Base-by-base conservation (phyloP, 306 rosid genomes). In the Cucurbita maxima region DNA sequence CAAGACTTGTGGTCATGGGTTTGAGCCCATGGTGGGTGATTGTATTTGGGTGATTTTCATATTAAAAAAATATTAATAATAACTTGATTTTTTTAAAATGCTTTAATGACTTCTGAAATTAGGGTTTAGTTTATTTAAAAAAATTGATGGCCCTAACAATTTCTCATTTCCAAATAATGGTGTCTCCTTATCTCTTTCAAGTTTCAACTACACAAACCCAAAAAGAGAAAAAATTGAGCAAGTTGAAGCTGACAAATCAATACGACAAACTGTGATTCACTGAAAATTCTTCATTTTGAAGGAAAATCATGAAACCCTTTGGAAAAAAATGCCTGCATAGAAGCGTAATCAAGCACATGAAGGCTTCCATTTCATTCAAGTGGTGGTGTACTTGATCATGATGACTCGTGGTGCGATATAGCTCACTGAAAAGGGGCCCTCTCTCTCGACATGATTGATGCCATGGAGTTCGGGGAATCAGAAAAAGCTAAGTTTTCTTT, bases 391-490 rank as follows among this genome's bases (percentile, higher is more conserved):
- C 73, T 68, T 22, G 38, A 47, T 12, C 57, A 68, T 68, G 57
- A 71, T 71, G 61, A 71, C 48, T 71, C 61, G 30, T 52, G 75
- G 30, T 52, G 75, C 34, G 43, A 52, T 50, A 71, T 52, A 71
- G 61, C 55, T 71, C 47, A 16, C 61, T 51, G 75, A 52, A 9
- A 19, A 52, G 53, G 75, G 75, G 34, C 60, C 75, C 75, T 69
- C 73, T 47, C 20, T 41, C 20, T 25, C 11, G 38, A 45, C 73
- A 47, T 69, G 73, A 69, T 69, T 69, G 48, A 7, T 44, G 75
- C 75, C 75, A 71, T 53, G 50, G 60, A 36, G 58, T 36, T 71
- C 41, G 40, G 61, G 75, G 61, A 71, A 71, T 71, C 73, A 47
- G 18, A 71, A 52, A 36, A 34, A 71, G 61, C 58, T 71, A n/a